Conservation (phyloP, 225 moss, liverwort and hornwort genomes). For the Neckera pumila region DNA sequence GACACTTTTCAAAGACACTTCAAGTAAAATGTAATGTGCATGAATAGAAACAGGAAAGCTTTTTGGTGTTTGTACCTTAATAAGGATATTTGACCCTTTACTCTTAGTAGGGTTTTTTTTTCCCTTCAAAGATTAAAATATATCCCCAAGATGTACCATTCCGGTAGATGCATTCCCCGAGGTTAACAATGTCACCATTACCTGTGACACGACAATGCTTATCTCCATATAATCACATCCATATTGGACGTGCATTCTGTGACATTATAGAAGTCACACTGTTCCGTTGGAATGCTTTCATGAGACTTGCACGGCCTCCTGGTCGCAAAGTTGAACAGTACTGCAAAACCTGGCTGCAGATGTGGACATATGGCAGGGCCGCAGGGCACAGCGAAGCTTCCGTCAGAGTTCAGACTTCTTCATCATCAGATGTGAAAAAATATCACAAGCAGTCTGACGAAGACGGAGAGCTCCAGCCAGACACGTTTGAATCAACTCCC, state of each 20-base stretch:
- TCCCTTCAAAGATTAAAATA: neutral
- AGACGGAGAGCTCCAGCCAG: neutral
- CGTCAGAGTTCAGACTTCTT: neutral
- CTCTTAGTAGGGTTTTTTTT: neutral
- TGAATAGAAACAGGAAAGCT: too few relatives aligned
- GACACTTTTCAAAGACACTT: too few relatives aligned
- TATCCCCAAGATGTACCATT: neutral
- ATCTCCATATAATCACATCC: neutral
- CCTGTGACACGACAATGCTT: fast-evolving
- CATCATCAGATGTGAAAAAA: neutral
- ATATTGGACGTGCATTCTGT: neutral
- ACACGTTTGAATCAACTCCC: neutral
- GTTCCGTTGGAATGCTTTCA: neutral
- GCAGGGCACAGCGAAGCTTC: neutral
- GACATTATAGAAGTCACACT: neutral
- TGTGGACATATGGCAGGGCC: neutral
- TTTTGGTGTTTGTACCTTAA: too few relatives aligned
- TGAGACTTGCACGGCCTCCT: neutral
- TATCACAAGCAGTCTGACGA: neutral
- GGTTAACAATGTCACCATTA: too few relatives aligned
- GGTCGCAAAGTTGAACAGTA: too few relatives aligned
- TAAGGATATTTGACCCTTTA: neutral
- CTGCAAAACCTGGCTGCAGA: too few relatives aligned
- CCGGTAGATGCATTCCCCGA: too few relatives aligned
- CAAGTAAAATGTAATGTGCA: too few relatives aligned